Percentiles rank a stretch among this genome's conserved stretches.
phyloP scores from a whole-genome alignment of 495 filamentous ascomycete genomes.

The Penicillium silybi region DNA sequence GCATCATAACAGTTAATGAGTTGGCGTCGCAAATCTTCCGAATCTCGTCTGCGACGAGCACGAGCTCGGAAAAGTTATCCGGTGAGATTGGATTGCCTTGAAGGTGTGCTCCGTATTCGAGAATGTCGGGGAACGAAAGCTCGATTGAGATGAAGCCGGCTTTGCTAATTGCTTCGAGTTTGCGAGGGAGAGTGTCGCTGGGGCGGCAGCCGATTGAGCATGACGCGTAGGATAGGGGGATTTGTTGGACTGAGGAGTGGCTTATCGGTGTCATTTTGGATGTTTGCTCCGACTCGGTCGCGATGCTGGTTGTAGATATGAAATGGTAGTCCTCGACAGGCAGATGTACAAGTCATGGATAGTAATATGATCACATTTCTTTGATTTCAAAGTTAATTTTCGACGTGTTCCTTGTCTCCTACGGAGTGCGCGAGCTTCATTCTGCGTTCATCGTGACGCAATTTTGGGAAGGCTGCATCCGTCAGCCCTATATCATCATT shows the following conservation, averaged over 20 bases:
- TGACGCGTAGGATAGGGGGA: conserved; percentile 62
- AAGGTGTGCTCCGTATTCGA: conserved; percentile 53
- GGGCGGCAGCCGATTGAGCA: conserved; percentile 57
- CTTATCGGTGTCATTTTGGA: conserved; percentile 16
- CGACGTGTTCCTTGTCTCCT: no score
- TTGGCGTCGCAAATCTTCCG: conserved; percentile 48
- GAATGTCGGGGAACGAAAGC: conserved; percentile 72
- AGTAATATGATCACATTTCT: no score
- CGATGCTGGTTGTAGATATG: no score
- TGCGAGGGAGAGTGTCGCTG: conserved; percentile 55
- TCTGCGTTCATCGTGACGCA: conserved; percentile 12
- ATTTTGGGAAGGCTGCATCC: conserved; percentile 1
- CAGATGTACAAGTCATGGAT: no score
- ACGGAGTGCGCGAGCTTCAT: no score
- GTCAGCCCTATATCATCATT: conserved; percentile 13
- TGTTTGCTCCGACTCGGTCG: no score
- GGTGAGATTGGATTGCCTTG: conserved; percentile 46
- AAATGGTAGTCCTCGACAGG: neutral
- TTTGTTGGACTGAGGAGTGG: conserved; percentile 31
- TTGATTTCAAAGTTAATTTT: no score
- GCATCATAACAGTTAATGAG: conserved; percentile 60
- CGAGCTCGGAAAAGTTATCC: conserved; percentile 55
- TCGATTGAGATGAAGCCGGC: conserved; percentile 71
- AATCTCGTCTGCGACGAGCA: conserved; percentile 48
- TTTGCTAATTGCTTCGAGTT: conserved; percentile 60